phyloP scores from a whole-genome alignment of 192 early-diverging fungal genomes.

The Funneliformis mosseae region DNA sequence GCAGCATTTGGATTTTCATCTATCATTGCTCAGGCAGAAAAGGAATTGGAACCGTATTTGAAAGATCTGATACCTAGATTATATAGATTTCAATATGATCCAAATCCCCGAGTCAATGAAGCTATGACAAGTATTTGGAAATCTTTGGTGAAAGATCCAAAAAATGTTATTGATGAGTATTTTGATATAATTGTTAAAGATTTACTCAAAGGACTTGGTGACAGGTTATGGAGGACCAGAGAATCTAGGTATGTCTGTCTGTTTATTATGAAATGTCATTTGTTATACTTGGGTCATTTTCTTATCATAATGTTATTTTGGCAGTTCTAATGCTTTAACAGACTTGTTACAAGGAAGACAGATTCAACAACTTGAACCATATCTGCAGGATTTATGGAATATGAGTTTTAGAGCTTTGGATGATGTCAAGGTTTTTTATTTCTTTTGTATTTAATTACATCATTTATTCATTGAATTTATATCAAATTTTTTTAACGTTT shows the following conservation, averaged over 20 bases:
- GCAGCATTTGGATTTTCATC: slow-evolving; percentile 86
- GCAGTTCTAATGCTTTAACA: slow-evolving; percentile 55
- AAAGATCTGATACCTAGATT: slow-evolving; percentile 77
- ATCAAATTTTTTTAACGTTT: not conserved
- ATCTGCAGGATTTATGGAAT: slow-evolving; percentile 81
- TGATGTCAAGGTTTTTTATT: slow-evolving; percentile 72
- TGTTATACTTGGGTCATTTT: not conserved
- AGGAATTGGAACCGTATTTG: slow-evolving; percentile 80
- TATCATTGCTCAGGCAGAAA: slow-evolving; percentile 77
- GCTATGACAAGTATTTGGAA: slow-evolving; percentile 94
- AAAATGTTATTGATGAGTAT: slow-evolving; percentile 71
- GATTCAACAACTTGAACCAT: slow-evolving; percentile 69
- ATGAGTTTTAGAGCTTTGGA: slow-evolving; percentile 91
- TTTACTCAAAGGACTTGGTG: slow-evolving; percentile 72
- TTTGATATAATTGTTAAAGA: slow-evolving; percentile 85
- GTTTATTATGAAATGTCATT: not conserved
- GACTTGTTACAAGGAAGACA: slow-evolving; percentile 72
- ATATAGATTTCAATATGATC: slow-evolving; percentile 91
- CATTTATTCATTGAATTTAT: not conserved
- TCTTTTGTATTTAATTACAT: not conserved
- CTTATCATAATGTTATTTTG: not conserved
- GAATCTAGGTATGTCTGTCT: slow-evolving; percentile 64
- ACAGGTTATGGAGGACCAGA: slow-evolving; percentile 83
- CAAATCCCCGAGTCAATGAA: slow-evolving; percentile 81
- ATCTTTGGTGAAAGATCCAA: slow-evolving; percentile 66